Conservation (phyloP, 2,329 filamentous ascomycete species). For the Aspergillus pseudoviridinutans region DNA sequence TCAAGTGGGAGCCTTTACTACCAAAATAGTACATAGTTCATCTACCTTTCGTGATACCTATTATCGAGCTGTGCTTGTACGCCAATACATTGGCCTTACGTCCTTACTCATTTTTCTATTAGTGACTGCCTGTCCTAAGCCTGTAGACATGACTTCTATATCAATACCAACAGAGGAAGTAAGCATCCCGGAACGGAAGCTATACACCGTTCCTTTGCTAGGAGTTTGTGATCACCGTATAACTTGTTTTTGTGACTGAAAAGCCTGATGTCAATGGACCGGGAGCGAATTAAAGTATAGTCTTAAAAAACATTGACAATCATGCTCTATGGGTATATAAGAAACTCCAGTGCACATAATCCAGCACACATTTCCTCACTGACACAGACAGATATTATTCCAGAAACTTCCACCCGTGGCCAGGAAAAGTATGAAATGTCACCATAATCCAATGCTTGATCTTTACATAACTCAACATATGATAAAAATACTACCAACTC, state of each 20-base stretch:
- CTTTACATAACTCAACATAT: not conserved
- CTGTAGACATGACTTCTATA: not conserved
- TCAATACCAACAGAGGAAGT: not conserved
- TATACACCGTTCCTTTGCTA: not conserved
- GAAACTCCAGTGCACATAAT: not conserved
- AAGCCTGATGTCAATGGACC: not conserved
- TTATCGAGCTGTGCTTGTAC: not conserved
- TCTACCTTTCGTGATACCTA: not conserved
- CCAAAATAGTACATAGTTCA: conserved; percentile 15
- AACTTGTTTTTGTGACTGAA: not conserved
- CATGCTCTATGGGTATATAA: not conserved
- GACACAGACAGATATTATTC: not conserved
- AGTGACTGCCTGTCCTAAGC: not conserved
- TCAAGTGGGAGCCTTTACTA: conserved; percentile 31
- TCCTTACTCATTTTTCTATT: not conserved
- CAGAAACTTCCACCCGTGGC: not conserved
- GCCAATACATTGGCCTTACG: not conserved
- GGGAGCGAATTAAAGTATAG: not conserved
- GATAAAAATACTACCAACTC: not conserved
- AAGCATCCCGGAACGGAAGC: not conserved
- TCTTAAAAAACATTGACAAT: not conserved
- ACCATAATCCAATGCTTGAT: not conserved
- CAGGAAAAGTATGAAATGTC: not conserved
- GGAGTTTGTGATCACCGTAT: not conserved
- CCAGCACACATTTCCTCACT: not conserved